These are phyloP conservation scores for Ceratocystis alfenasii DNA, from an alignment of 2,329 filamentous ascomycete genomes.

Conservation along the genomic window DNA sequence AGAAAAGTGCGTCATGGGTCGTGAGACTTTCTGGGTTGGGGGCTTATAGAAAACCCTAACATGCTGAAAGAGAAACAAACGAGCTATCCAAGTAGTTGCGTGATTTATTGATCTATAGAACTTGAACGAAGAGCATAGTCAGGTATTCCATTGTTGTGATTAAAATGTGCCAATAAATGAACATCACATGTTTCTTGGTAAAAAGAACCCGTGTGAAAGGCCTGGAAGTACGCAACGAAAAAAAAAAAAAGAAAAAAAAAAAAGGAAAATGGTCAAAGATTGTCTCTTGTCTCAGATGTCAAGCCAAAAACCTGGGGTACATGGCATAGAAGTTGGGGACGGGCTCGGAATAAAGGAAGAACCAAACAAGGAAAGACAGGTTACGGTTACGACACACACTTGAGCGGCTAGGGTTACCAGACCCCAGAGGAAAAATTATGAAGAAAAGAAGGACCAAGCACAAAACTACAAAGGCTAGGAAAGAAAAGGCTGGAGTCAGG, in stretches of 20 bases:
- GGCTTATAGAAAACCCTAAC: no score
- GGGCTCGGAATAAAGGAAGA: neutral
- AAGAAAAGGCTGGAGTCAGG: conserved; percentile 2
- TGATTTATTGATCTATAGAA: no score
- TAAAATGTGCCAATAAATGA: no score
- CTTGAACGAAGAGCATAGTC: no score
- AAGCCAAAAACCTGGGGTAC: conserved; percentile 3
- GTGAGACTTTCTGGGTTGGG: no score
- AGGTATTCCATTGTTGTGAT: no score
- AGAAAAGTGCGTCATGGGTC: no score
- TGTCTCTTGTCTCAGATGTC: conserved; percentile 1
- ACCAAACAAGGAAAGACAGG: neutral
- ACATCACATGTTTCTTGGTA: no score
- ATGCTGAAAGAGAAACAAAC: no score
- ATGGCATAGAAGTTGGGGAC: neutral
- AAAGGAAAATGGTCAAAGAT: neutral
- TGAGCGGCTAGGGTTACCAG: neutral
- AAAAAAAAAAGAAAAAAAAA: neutral
- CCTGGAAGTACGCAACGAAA: neutral
- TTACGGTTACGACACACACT: neutral
- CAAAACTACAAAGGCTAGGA: no score
- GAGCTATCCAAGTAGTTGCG: no score
- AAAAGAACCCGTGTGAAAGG: no score
- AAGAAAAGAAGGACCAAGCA: neutral
- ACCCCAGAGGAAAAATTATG: neutral